Conservation (phyloP, 352 stramenopile genomes). For the Phytophthora macrochlamydospora region DNA sequence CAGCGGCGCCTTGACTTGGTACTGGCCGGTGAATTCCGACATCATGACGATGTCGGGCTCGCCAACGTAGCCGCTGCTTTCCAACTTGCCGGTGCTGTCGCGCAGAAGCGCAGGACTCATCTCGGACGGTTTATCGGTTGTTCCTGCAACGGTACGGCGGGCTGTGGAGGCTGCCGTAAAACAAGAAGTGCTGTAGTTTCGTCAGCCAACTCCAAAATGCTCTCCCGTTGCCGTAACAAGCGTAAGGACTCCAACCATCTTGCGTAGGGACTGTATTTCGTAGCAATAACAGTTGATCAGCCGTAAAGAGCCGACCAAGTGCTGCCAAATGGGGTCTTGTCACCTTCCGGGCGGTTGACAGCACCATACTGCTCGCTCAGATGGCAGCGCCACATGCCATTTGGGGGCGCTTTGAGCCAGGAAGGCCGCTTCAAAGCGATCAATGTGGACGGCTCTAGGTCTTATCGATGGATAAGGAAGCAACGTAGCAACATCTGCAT, state of each 20-base stretch:
- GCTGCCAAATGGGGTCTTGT: not conserved
- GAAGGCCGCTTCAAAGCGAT: not conserved
- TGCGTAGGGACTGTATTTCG: slow-evolving; percentile 11
- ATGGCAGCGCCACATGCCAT: not conserved
- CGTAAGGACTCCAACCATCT: slow-evolving; percentile 3
- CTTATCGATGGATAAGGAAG: slow-evolving; percentile 25
- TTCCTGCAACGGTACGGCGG: slow-evolving; percentile 1
- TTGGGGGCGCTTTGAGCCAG: slow-evolving; percentile 10
- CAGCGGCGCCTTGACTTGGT: slow-evolving; percentile 43
- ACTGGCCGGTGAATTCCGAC: slow-evolving; percentile 20
- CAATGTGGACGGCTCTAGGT: not conserved
- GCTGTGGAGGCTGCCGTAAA: slow-evolving; percentile 21
- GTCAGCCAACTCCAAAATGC: not conserved
- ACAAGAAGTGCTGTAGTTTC: slow-evolving; percentile 15
- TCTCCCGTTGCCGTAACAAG: slow-evolving; percentile 7
- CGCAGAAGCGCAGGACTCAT: slow-evolving; percentile 26
- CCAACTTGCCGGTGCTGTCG: slow-evolving; percentile 25
- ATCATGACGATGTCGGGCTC: slow-evolving; percentile 36
- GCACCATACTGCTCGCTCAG: not conserved
- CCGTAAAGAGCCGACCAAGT: not conserved
- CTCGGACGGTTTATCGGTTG: not conserved
- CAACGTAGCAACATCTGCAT: slow-evolving; percentile 10
- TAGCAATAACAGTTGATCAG: slow-evolving; percentile 5
- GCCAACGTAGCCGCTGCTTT: slow-evolving; percentile 28
- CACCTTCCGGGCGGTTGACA: not conserved